Base-by-base conservation (phyloP, 2,329 filamentous ascomycete species). In the Apiospora aurea region DNA sequence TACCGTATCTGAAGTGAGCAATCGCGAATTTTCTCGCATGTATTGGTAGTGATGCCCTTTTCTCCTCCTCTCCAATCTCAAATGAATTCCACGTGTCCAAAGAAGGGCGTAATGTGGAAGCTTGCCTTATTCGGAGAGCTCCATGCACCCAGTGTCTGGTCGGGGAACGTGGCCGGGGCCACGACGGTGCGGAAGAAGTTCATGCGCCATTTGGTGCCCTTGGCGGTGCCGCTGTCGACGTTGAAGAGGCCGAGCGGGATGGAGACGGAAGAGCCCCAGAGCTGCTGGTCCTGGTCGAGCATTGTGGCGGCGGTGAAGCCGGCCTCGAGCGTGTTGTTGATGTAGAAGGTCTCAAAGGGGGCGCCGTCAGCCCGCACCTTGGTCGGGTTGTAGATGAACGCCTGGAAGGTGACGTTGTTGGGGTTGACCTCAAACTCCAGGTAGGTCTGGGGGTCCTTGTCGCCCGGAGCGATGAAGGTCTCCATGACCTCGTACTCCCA, bases 401-500 rank as follows among this genome's bases (percentile, higher is more conserved):
- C 83, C 74, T 87, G 84, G 79, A 85, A 87, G 29, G 85, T 87
- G 70, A 84, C 82, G 72, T 87, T 87, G 80, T 86, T 85, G 69
- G 86, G 86, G 76, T 78, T 86, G 57, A 87, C 82, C 77, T 87
- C 86, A 75, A 86, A 85, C 78, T 87, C 86, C 72, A 87, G 79
- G 75, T 87, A 87, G 1, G 82, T 85, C 78, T 83, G 80, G 0
- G 86, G 86, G 76, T 87, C 84, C 51, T 81, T 80, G 72, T 79
- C 82, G 70, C 86, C 86, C 46, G 78, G 81, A 76, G 83, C 80
- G 73, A 87, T 82, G 75, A 87, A 87, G 14, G 82, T 82, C 75
- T 87, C 86, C 83, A 87, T 85, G 47, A 87, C 85, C 74, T 87
- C 84, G 75, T 87, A 87, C 70, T 82, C 75, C 80, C 82, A 87